Conservation (phyloP, 116 monocot genomes). For the Cymodocea nodosa region DNA sequence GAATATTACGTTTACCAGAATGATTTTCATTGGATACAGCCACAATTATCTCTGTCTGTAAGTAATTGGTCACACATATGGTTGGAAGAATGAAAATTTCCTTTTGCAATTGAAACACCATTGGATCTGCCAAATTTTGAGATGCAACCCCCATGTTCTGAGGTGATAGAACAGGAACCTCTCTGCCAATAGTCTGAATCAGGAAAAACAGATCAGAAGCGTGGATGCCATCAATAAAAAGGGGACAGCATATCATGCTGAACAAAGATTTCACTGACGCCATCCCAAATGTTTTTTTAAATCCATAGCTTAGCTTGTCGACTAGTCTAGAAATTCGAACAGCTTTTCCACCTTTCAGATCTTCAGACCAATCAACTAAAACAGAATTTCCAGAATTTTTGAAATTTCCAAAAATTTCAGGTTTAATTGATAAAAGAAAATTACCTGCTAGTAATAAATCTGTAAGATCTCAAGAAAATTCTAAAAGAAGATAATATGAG, state of each 20-base stretch:
- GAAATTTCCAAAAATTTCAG: slow-evolving; percentile 29
- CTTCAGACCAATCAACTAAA: slow-evolving; percentile 60
- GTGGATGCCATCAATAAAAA: slow-evolving; percentile 28
- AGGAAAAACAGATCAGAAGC: slow-evolving; percentile 54
- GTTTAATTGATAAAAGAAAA: slow-evolving; percentile 62
- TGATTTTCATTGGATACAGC: slow-evolving; percentile 35
- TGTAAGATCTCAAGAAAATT: not conserved
- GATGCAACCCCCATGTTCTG: slow-evolving; percentile 17
- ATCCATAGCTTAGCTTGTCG: slow-evolving; percentile 62
- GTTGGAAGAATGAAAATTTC: slow-evolving; percentile 87
- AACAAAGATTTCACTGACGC: slow-evolving; percentile 54
- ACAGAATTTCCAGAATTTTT: slow-evolving; percentile 13
- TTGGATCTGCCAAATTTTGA: slow-evolving; percentile 20
- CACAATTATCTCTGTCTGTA: slow-evolving; percentile 56
- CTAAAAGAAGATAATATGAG: not conserved
- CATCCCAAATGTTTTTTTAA: slow-evolving; percentile 52
- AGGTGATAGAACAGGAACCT: slow-evolving; percentile 65
- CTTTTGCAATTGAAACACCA: slow-evolving; percentile 51
- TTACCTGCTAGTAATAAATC: slow-evolving; percentile 45
- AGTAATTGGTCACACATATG: slow-evolving; percentile 50
- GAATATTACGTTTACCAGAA: slow-evolving; percentile 36
- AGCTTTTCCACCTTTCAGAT: slow-evolving; percentile 64
- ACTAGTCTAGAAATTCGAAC: slow-evolving; percentile 57
- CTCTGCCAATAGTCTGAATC: slow-evolving; percentile 52
- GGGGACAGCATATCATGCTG: slow-evolving; percentile 45